Evolutionary conservation across 2,329 filamentous ascomycete genomes (phyloP), one percentile per base, ranked within the genome.

Genomic region (Aureobasidium sp.): DNA sequence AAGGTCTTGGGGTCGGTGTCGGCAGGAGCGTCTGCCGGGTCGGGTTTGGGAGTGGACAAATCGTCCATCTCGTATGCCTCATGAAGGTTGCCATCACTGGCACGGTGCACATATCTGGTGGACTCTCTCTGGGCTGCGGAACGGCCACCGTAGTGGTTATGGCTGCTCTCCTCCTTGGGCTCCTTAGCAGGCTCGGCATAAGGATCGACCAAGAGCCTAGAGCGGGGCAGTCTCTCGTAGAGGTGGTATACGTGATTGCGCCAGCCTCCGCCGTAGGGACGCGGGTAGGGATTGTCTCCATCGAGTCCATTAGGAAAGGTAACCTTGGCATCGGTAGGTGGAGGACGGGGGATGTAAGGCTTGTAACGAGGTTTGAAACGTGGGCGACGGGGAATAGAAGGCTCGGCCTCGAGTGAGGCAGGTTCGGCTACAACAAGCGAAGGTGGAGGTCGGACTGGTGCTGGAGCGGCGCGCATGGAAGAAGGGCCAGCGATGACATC

Each of bases 71-170:
- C 51, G 19, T 55, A 55, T 15, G 7, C 27, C 35, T 38, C 51
- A 3, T 19, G 40, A 8, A 19, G 11, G 15, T 45, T 13, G 17
- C 17, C 40, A 15, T 33, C 31, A 2, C 10, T 55, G 15, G 17
- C 21, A 11, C 21, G 33, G 40, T 35, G 29, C 17, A 57, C 53
- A 4, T 35, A n/a, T 46, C 53, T 57, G 33, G 55, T 49, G 23
- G 23, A 17, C n/a, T 49, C 55, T 45, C 43, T 37, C 43, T 58
- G 55, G 4, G 43, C 31, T 6, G 42, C 33, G 4, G 42, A 47
- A n/a, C 54, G 54, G 15, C 40, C 54, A n/a, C 54, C 54, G 42
- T 57, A 57, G 54, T 57, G 27, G 42, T 57, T 57, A 15, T 5
- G 43, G n/a, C 21, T 17, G 15, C 37, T 42, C 25, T 21, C 13